A percentile compares a stretch with the other conserved stretches of the same genome.
Evolutionary conservation across 805 yeast species (phyloP).

Genomic region (Grigorovia transvaalensis): DNA sequence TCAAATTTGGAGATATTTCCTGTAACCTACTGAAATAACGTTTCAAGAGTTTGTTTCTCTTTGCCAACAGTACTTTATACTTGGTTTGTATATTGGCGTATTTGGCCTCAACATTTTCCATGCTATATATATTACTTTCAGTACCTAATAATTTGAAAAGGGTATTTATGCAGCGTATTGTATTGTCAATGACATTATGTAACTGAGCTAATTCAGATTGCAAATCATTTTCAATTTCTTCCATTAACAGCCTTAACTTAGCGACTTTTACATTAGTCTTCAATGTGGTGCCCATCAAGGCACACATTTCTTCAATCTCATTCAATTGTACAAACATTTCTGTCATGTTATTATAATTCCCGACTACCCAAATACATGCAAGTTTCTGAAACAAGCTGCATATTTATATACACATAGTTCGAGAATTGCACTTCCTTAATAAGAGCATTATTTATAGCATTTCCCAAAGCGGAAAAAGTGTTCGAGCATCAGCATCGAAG

Average conservation of each 20-base stretch:
- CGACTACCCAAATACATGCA: not conserved
- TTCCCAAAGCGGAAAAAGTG: not conserved
- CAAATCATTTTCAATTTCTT: not conserved
- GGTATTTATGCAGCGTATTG: not conserved
- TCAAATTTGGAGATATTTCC: not conserved
- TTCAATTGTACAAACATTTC: not conserved
- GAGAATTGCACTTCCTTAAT: not conserved
- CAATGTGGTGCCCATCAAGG: not conserved
- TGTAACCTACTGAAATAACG: not conserved
- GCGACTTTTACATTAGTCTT: not conserved
- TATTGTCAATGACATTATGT: not conserved
- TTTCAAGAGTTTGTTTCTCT: not conserved
- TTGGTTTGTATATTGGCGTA: not conserved
- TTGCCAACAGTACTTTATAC: not conserved
- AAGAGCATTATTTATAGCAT: not conserved
- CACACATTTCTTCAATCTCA: not conserved
- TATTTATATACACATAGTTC: not conserved
- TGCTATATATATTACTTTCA: not conserved
- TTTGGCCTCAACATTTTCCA: not conserved
- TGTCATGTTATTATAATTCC: not conserved
- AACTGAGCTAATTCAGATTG: not conserved
- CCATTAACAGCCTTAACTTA: not conserved
- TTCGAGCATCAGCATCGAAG: not conserved
- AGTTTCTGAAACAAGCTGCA: not conserved
- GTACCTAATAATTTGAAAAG: not conserved